Base-by-base conservation (phyloP, 495 filamentous ascomycete species). In the Aspergillus bertholletiae region DNA sequence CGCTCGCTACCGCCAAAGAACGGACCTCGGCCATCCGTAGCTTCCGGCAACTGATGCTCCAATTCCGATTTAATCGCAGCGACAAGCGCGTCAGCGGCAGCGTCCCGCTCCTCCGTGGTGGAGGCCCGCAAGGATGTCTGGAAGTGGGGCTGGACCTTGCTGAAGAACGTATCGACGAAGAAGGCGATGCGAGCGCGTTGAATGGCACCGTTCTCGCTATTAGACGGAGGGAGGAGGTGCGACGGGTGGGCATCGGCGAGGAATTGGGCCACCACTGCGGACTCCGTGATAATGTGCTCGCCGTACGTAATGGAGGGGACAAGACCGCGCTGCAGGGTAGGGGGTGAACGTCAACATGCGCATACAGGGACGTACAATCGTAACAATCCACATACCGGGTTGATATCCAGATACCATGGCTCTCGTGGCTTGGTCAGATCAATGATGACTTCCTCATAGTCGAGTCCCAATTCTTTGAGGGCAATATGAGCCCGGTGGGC, bases 371-470 rank as follows among this genome's bases (percentile, higher is more conserved):
- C 18, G 30, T 12, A 6, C 9, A 24, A 23, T 34, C 23, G 39
- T 23, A 34, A 2, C 3, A 18, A 37, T 34, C 43, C 26, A 52
- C 71, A 20, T 74, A 85, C 82, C 0, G 89, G 91, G 73, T 96
- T 96, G 66, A 96, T 74, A 46, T 88, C 77, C 4, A 95, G 81
- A 68, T 95, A 96, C 80, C 89, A 92, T n/a, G 82, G 75, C 46
- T 89, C 88, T 9, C 90, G 85, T 0, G 91, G 91, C 4, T 61
- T 78, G 58, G 68, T 61, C 43, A 96, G 78, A 64, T 92, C 86
- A 65, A 96, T 91, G 49, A 83, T 84, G 60, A 91, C 88, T 60
- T 93, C 88, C 57, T 93, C 84, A 58, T 84, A 94, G 1, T 85
- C 80, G 18, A 96, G 63, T 24, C 81, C 78, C 12, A 91, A 80